Percentiles rank a stretch among this genome's conserved stretches.
Conservation (phyloP, 2,329 filamentous ascomycete genomes). For the Blastomyces percursus region DNA sequence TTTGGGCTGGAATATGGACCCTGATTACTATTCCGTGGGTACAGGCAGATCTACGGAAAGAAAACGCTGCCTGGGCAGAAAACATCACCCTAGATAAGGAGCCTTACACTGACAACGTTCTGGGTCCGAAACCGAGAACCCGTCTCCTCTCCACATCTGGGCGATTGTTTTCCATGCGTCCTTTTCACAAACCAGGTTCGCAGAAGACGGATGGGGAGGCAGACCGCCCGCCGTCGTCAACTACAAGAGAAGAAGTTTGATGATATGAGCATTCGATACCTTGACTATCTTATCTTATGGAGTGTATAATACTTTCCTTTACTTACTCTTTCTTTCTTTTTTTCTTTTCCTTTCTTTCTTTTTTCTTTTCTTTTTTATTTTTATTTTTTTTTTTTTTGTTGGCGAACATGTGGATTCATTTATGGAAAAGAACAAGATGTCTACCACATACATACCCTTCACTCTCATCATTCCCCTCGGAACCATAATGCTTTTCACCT, state of each 20-base stretch:
- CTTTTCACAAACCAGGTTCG: slow-evolving; percentile 13
- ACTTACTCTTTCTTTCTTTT: too few species aligned
- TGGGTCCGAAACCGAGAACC: slow-evolving; percentile 27
- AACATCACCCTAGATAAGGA: slow-evolving; percentile 26
- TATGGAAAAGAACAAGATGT: too few species aligned
- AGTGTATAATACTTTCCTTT: too few species aligned
- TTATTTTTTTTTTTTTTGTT: too few species aligned
- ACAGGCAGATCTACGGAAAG: slow-evolving; percentile 34
- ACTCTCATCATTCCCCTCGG: neutral
- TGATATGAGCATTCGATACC: neutral
- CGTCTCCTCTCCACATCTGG: slow-evolving; percentile 25
- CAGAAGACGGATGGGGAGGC: neutral
- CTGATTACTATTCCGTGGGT: slow-evolving; percentile 39
- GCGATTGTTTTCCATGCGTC: slow-evolving; percentile 11
- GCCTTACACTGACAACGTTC: slow-evolving; percentile 30
- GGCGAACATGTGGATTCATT: too few species aligned
- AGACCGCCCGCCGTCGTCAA: neutral
- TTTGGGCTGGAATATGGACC: slow-evolving; percentile 35
- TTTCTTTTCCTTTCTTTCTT: too few species aligned
- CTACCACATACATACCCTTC: neutral
- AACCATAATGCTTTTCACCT: neutral
- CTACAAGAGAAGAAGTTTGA: slow-evolving; percentile 2
- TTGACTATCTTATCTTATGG: too few species aligned
- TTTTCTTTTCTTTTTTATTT: too few species aligned
- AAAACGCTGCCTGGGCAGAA: slow-evolving; percentile 33